phyloP scores from a whole-genome alignment of 1,284 basidiomycete genomes.

The Ceratobasidium sp. region DNA sequence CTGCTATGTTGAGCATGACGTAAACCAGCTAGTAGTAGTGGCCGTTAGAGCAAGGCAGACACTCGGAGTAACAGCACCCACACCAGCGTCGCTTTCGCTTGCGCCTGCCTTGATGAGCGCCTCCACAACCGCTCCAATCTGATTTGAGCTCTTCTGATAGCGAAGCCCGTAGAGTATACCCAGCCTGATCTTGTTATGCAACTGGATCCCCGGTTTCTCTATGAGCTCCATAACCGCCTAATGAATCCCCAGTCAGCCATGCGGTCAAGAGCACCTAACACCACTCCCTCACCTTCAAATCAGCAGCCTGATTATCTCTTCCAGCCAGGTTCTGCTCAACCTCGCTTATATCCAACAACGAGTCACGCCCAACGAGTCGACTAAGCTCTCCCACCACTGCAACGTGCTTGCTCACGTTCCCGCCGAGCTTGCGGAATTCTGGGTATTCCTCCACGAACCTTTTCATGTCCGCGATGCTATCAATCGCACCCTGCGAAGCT shows the following conservation, averaged over 20 bases:
- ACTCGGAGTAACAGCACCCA: constrained; percentile 57
- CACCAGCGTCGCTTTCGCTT: constrained; percentile 84
- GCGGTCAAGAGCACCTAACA: constrained; percentile 38
- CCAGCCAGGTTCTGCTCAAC: constrained; percentile 93
- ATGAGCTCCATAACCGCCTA: constrained; percentile 86
- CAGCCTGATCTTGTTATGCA: constrained; percentile 89
- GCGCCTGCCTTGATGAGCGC: constrained; percentile 87
- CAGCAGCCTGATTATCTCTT: constrained; percentile 83
- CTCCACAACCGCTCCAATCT: constrained; percentile 87
- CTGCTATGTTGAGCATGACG: constrained; percentile 92
- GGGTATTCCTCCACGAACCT: constrained; percentile 99
- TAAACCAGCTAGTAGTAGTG: constrained; percentile 84
- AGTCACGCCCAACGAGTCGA: constrained; percentile 87
- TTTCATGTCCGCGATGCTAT: constrained; percentile 98
- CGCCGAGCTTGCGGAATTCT: constrained; percentile 95
- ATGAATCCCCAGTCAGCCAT: background rate
- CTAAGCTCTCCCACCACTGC: constrained; percentile 97
- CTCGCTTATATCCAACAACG: constrained; percentile 91
- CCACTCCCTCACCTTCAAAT: constrained; percentile 76
- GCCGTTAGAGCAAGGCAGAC: background rate
- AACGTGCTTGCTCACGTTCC: constrained; percentile 99
- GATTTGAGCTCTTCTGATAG: constrained; percentile 93
- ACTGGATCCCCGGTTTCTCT: constrained; percentile 73
- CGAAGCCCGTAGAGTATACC: constrained; percentile 96
- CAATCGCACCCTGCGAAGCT: constrained; percentile 80